Evolutionary conservation across 2,329 filamentous ascomycete species (phyloP).

Genomic region (Stromatinia cepivora): DNA sequence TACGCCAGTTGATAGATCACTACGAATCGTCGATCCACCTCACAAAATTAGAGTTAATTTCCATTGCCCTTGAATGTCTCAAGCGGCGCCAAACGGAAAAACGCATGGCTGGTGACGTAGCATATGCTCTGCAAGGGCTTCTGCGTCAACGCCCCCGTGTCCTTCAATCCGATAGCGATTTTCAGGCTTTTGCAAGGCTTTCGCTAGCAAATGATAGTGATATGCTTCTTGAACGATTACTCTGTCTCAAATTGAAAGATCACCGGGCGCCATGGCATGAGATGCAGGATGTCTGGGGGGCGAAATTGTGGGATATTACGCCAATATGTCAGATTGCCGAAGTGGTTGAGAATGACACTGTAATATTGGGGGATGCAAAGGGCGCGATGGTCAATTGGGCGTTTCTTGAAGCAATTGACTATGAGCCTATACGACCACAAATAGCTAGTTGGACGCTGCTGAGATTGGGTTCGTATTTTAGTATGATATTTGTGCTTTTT

Average conservation of each 20-base stretch:
- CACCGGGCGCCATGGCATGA: constrained; percentile 29
- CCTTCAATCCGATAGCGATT: constrained; percentile 34
- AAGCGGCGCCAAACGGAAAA: constrained; percentile 24
- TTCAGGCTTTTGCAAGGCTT: constrained; percentile 40
- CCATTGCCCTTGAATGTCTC: constrained; percentile 34
- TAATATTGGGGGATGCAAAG: constrained; percentile 40
- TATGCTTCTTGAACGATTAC: constrained; percentile 40
- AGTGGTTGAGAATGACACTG: constrained; percentile 38
- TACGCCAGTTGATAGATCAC: constrained; percentile 37
- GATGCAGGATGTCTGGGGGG: constrained; percentile 35
- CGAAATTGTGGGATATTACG: constrained; percentile 41
- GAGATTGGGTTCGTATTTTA: not conserved
- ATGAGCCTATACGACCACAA: not conserved
- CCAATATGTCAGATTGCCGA: constrained; percentile 41
- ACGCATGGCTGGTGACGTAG: constrained; percentile 32
- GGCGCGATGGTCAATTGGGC: constrained; percentile 42
- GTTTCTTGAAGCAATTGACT: constrained; percentile 8
- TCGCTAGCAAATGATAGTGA: constrained; percentile 41
- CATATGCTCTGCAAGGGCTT: constrained; percentile 40
- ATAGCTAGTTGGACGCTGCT: not conserved
- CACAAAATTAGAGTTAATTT: constrained; percentile 38
- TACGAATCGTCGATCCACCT: constrained; percentile 35
- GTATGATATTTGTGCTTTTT: not conserved
- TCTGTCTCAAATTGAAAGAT: constrained; percentile 31
- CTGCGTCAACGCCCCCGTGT: constrained; percentile 35